Base-by-base conservation (phyloP, 1,284 basidiomycete species). In the Pseudozyma tsukubaensis region DNA sequence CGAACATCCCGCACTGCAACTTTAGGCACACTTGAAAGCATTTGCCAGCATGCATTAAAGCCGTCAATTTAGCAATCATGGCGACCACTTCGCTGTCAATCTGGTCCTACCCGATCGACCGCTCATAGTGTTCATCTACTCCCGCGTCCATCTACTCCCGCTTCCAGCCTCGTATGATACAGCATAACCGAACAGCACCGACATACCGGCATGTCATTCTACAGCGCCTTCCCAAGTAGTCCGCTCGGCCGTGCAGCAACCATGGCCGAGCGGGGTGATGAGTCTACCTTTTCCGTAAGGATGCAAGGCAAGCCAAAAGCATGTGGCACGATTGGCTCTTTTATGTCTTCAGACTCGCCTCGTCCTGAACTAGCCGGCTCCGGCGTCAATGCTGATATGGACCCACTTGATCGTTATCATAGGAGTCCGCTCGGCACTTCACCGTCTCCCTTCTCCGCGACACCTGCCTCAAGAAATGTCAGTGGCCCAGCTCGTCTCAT, bases 221-320 rank as follows among this genome's bases (percentile, higher is more conserved):
- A 64, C 49, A 70, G 50, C 50, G 73, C 70, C n/a, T 69, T 73
- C 21, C 73, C 73, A 0, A 73, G 50, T 36, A 76, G 73, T 29
- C 73, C 73, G 40, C 71, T 76, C 14, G 73, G 70, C 52, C 58
- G 73, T 14, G 73, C 73, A 1, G 70, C 73, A 4, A 42, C 70
- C 34, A 36, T 43, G 2, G 47, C 62, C 1, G 59, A 58, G 29
- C 19, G 29, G 6, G 11, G 24, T 29, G 35, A 10, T 5, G 53
- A 42, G 6, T 34, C 7, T 0, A 16, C 40, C 0, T 11, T 10
- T 3, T 0, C 48, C 1, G 11, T 24, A 1, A 13, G 13, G 11
- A 1, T 12, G 3, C 42, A 39, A 21, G 37, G 0, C 50, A 14
- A 49, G 11, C 18, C 47, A 7, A 62, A 62, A 21, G 0, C 50